A percentile compares a stretch with the other conserved stretches of the same genome.
These are phyloP conservation scores for Fistulifera pelliculosa DNA, from an alignment of 108 stramenopile genomes.

Conservation along the genomic window DNA sequence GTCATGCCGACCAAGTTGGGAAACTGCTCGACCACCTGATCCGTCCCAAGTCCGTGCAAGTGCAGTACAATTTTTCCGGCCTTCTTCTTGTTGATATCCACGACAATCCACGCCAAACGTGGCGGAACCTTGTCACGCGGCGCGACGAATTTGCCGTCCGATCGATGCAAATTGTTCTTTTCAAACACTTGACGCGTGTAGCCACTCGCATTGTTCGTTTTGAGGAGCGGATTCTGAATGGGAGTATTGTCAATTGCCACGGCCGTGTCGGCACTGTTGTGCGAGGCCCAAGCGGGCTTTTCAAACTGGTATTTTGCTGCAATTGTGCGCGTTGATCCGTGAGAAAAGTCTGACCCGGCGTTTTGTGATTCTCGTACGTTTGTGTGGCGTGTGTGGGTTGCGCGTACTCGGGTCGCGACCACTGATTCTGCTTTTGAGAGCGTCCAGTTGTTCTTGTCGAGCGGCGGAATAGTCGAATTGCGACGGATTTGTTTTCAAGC, in stretches of 20 bases:
- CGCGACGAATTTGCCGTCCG: not conserved
- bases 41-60: not conserved
- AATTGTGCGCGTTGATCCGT: not conserved
- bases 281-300: not conserved
- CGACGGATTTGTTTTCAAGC: no score
- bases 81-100: conserved; percentile 1
- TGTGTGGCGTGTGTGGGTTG: no score
- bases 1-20: not conserved
- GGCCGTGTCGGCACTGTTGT: not conserved
- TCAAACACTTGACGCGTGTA: conserved; percentile 1
- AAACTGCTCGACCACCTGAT: not conserved
- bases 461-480: no score
- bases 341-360: not conserved
- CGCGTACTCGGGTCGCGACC: not conserved
- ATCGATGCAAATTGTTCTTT: not conserved
- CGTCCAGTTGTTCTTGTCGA: no score
- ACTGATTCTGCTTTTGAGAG: not conserved
- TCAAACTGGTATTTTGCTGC: not conserved
- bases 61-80: conserved; percentile 2
- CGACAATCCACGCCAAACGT: conserved; percentile 1
- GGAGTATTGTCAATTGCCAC: not conserved
- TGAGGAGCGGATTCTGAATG: not conserved
- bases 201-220: not conserved
- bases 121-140: not conserved
- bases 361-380: not conserved